Evolutionary conservation across 2,329 filamentous ascomycete genomes (phyloP), one percentile per base, ranked within the genome.

Genomic region (Calonectria ilicicola): DNA sequence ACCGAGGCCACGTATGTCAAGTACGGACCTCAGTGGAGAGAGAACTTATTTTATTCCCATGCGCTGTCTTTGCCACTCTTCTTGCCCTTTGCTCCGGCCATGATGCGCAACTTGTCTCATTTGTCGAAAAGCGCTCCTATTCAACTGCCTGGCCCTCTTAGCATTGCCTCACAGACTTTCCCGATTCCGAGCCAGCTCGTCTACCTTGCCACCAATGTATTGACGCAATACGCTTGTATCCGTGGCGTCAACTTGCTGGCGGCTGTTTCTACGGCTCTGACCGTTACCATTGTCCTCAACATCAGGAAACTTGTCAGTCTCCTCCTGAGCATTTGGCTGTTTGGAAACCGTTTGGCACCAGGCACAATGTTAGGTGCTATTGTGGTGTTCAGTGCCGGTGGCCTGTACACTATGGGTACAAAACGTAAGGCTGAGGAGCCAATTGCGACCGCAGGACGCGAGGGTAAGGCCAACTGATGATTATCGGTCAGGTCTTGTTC

Each of bases 231-330:
- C 80, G 91, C 95, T 27, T 99, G 97, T 83, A 98, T 99, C 75
- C 94, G 96, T 3, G 97, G 97, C 2, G 97, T 99, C 70, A 98
- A 98, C 78, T 89, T 98, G n/a, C 88, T 99, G 5, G 96, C 95
- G 1, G 94, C 96, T 0, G 93, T 93, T 67, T 95, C 95, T 4
- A 96, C 96, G 4, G 97, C 97, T 0, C 89, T 99, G 68, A 98
- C 97, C 0, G 97, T 99, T 27, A 98, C 96, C 1, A 98, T 99
- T 78, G 95, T 98, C 60, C 88, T 99, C 72, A 99, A 98, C 82
- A 94, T 99, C 72, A 91, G 97, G 78, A 99, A 99, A 84, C 87
- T 99, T 23, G 93, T 98, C 68, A 98, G 96, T 79, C 89, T 98
- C 73, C 86, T 98, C 74, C 83, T 98, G 71, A 98, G 96, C 78